phyloP scores from a whole-genome alignment of 2,329 filamentous ascomycete genomes.

The Trichothecium roseum region DNA sequence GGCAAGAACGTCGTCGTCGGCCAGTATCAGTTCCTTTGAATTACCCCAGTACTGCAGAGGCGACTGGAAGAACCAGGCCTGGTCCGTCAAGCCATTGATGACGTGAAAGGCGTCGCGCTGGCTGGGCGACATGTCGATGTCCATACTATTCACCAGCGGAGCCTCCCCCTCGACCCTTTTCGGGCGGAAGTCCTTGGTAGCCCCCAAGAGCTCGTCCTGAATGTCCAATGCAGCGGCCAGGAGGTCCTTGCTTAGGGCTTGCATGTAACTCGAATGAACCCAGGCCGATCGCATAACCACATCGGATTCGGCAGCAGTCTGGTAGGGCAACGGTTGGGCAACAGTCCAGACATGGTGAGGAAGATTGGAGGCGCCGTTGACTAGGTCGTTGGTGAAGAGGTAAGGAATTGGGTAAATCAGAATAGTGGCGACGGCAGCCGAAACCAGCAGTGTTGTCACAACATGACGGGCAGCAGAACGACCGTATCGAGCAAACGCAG shows the following conservation, averaged over 20 bases:
- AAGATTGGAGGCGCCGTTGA: constrained; percentile 59
- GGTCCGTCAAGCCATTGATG: constrained; percentile 47
- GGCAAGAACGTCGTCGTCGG: constrained; percentile 51
- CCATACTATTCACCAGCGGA: constrained; percentile 6
- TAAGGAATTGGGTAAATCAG: constrained; percentile 69
- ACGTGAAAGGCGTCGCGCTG: constrained; percentile 48
- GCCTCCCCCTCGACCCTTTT: constrained; percentile 19
- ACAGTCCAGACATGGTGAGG: constrained; percentile 77
- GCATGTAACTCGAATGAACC: constrained; percentile 75
- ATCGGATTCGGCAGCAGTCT: constrained; percentile 44
- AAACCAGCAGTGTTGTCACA: constrained; percentile 61
- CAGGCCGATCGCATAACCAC: constrained; percentile 76
- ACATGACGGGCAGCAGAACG: constrained; percentile 63
- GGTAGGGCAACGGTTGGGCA: constrained; percentile 50
- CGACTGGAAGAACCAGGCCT: constrained; percentile 74
- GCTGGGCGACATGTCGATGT: constrained; percentile 25
- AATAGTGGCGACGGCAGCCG: constrained; percentile 58
- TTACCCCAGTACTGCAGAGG: constrained; percentile 73
- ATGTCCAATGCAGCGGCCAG: constrained; percentile 57
- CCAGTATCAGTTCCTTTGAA: constrained; percentile 44
- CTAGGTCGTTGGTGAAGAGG: constrained; percentile 62
- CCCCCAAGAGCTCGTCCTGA: constrained; percentile 58
- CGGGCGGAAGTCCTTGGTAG: constrained; percentile 45
- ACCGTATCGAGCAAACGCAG: constrained; percentile 57
- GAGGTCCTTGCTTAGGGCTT: constrained; percentile 56